Conservation (phyloP, 2,329 filamentous ascomycete species). For the Torrubiellomyces zombiae region DNA sequence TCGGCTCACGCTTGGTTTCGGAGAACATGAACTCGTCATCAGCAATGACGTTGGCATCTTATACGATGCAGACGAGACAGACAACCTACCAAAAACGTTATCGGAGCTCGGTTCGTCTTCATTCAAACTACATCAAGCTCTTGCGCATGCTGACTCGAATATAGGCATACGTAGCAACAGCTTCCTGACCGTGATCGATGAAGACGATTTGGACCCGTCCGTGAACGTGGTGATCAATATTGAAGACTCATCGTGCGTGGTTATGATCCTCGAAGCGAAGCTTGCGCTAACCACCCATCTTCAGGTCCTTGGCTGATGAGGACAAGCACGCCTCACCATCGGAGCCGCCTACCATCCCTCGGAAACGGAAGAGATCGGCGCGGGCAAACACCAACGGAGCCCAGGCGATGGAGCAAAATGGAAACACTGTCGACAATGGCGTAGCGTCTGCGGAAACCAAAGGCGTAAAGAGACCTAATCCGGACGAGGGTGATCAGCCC, state of each 20-base stretch:
- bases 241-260: conserved; percentile 36
- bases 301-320: conserved; percentile 24
- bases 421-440: conserved; percentile 20
- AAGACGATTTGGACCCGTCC: conserved; percentile 55
- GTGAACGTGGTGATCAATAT: conserved; percentile 67
- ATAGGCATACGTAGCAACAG: conserved; percentile 51
- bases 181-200: conserved; percentile 74
- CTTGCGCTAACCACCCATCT: conserved; percentile 11
- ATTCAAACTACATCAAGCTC: too few species aligned
- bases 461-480: conserved; percentile 28
- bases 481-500: conserved; percentile 24
- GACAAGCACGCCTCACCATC: conserved; percentile 38
- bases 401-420: conserved; percentile 20
- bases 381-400: conserved; percentile 22
- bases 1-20: conserved; percentile 54
- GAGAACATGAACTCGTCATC: conserved; percentile 61
- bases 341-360: conserved; percentile 32
- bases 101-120: conserved; percentile 46
- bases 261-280: background rate
- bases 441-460: conserved; percentile 14
- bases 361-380: conserved; percentile 29
- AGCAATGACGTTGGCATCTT: conserved; percentile 60
- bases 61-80: conserved; percentile 78
- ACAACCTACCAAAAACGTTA: conserved; percentile 69
- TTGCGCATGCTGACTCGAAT: conserved; percentile 3